Evolutionary conservation across 192 early-diverging fungal species (phyloP).

Genomic region (Obelidium mucronatum): DNA sequence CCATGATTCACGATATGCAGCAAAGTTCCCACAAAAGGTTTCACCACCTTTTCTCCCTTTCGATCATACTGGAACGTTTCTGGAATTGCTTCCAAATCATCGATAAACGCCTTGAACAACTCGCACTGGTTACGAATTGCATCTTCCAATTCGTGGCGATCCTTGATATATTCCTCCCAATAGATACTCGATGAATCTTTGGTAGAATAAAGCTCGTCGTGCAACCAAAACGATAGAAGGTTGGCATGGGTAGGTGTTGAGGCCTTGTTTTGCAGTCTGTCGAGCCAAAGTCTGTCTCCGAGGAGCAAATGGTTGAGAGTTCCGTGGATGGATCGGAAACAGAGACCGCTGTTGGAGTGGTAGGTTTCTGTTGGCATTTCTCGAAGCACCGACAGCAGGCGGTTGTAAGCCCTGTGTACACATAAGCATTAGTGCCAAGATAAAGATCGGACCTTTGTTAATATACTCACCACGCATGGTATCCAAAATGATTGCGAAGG

Average conservation of each 20-base stretch:
- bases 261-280: too few species aligned
- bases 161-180: conserved; percentile 8
- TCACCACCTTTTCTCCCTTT: not conserved
- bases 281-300: conserved; percentile 30
- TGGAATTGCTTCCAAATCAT: not conserved
- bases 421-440: too few species aligned
- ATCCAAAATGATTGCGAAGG: too few species aligned
- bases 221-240: not conserved
- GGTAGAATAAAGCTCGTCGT: not conserved
- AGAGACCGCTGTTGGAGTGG: conserved; percentile 31
- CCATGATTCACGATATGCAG: conserved; percentile 36
- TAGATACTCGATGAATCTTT: not conserved
- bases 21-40: not conserved
- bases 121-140: not conserved
- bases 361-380: not conserved
- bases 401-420: not conserved
- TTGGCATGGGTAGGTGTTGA: too few species aligned
- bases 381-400: not conserved
- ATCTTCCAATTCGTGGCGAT: not conserved
- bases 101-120: not conserved
- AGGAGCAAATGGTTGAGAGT: conserved; percentile 40
- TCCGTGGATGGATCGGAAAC: conserved; percentile 44
- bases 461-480: too few species aligned
- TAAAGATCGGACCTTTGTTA: too few species aligned
- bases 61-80: not conserved